Evolutionary conservation across 2,329 filamentous ascomycete genomes (phyloP), one percentile per base, ranked within the genome.

Genomic region (Diaporthe helianthi): DNA sequence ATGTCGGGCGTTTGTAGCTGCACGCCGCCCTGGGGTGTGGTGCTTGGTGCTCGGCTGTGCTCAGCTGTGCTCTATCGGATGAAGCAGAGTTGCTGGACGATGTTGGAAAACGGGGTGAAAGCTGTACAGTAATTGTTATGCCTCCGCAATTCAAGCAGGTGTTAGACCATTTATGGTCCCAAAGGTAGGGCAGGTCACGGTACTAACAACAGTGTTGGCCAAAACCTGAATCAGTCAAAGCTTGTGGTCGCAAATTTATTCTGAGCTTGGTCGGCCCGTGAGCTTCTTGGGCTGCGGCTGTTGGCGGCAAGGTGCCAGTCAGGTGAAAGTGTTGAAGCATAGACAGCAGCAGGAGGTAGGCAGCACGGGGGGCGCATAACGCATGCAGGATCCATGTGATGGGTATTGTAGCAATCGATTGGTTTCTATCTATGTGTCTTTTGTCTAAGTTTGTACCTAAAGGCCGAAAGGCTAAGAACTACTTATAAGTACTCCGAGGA

Each of bases 1-100:
- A 80, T 81, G 53, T 54, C 77, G 71, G 65, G 33, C 46, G 29
- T 55, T 29, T 51, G 64, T 41, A 65, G 51, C 64, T 36, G 64
- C 53, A 55, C 38, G 41, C 44, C 41, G 38, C 24, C 29, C 15
- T 36, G 29, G 51, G n/a, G 22, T 31, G 63, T 38, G 36, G 36
- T 15, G 33, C 33, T 19, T 38, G 36, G 36, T 15, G 33, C 33
- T 19, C 24, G n/a, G 61, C 24, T 31, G 31, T 17, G 33, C 53
- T 55, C 52, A 33, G 52, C 52, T 55, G 12, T 55, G 31, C 7
- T 47, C 17, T 47, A 22, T 49, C n/a, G 29, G 58, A 19, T 49
- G 41, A 33, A 49, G 44, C n/a, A 63, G 41, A 24, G 29, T 24
- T 47, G 26, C 15, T n/a, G 8, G n/a, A 19, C 22, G 38, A 22